These are phyloP conservation scores for Spizellomyces sp. DNA, from an alignment of 192 early-diverging fungal species.

Conservation along the genomic window DNA sequence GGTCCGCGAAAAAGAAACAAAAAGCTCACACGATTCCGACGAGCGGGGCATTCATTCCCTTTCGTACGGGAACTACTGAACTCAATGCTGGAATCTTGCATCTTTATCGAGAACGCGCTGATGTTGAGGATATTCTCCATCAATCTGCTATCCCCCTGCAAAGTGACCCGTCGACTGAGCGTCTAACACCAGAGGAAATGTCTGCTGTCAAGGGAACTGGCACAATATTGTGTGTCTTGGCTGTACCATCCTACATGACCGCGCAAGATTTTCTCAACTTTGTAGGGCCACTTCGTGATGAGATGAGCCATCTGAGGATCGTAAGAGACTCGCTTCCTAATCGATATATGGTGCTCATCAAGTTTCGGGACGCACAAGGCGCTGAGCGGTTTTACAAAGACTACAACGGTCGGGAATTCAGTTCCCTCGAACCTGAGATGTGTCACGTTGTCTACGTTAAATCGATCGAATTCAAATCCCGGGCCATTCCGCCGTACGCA, in stretches of 20 bases:
- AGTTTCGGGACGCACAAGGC: slow-evolving; percentile 63
- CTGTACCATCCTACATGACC: slow-evolving; percentile 87
- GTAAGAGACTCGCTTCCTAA: slow-evolving; percentile 77
- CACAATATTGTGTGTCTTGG: slow-evolving; percentile 69
- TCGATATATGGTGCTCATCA: slow-evolving; percentile 85
- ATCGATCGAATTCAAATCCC: slow-evolving; percentile 65
- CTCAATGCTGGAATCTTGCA: slow-evolving; percentile 65
- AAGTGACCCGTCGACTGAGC: slow-evolving; percentile 10
- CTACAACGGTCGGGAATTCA: slow-evolving; percentile 86
- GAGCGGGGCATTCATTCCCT: slow-evolving; percentile 42
- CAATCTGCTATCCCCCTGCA: background rate
- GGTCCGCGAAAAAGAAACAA: slow-evolving; percentile 8
- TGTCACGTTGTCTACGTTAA: slow-evolving; percentile 79
- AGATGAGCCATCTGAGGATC: slow-evolving; percentile 74
- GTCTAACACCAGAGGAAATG: slow-evolving; percentile 15
- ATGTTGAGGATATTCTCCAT: slow-evolving; percentile 34
- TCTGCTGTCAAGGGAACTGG: slow-evolving; percentile 24
- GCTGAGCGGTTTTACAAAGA: slow-evolving; percentile 71
- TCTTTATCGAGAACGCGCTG: slow-evolving; percentile 60
- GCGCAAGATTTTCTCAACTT: slow-evolving; percentile 88
- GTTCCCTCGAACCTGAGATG: slow-evolving; percentile 70
- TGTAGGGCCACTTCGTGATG: slow-evolving; percentile 67
- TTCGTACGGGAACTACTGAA: slow-evolving; percentile 33
- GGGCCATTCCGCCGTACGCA: slow-evolving; percentile 60
- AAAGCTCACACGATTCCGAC: slow-evolving; percentile 28